These are phyloP conservation scores for Fraxinus cuspidata DNA, from an alignment of 257 asterid species.

Conservation along the genomic window DNA sequence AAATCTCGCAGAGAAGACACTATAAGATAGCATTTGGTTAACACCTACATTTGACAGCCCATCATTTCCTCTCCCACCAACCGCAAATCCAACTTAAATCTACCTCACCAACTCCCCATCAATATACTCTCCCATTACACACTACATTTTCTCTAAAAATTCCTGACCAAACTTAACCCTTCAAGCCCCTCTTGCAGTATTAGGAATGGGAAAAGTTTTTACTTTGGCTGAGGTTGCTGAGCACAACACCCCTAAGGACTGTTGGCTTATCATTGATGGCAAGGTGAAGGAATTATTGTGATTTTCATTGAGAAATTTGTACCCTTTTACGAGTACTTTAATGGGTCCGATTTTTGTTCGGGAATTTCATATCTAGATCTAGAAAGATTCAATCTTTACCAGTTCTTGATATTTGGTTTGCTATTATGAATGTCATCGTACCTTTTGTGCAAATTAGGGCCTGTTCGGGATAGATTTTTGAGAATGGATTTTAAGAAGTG, in stretches of 20 bases:
- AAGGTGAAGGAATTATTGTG: slow-evolving; percentile 42
- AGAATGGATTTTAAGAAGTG: too few species aligned
- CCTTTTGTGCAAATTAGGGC: neutral
- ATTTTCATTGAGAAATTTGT: neutral
- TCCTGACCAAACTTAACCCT: neutral
- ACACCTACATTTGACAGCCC: slow-evolving; percentile 7
- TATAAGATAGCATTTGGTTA: neutral
- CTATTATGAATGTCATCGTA: slow-evolving; percentile 6
- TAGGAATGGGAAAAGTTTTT: slow-evolving; percentile 57
- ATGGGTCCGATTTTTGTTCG: slow-evolving; percentile 15
- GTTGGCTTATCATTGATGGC: slow-evolving; percentile 77
- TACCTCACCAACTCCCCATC: slow-evolving; percentile 5
- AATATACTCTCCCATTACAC: slow-evolving; percentile 22
- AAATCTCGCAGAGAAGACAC: neutral
- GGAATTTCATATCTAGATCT: slow-evolving; percentile 26
- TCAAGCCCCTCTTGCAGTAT: neutral
- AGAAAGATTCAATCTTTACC: slow-evolving; percentile 1
- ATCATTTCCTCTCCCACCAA: slow-evolving; percentile 29
- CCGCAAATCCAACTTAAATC: slow-evolving; percentile 32
- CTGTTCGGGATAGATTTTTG: too few species aligned
- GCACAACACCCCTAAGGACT: slow-evolving; percentile 77
- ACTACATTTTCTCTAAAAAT: neutral
- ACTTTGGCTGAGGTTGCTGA: slow-evolving; percentile 71
- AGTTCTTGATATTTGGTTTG: slow-evolving; percentile 7
- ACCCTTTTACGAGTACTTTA: neutral